Percentiles rank a stretch among this genome's conserved stretches.
phyloP scores from a whole-genome alignment of 768 basidiomycete species.

The Suillus bovinus region DNA sequence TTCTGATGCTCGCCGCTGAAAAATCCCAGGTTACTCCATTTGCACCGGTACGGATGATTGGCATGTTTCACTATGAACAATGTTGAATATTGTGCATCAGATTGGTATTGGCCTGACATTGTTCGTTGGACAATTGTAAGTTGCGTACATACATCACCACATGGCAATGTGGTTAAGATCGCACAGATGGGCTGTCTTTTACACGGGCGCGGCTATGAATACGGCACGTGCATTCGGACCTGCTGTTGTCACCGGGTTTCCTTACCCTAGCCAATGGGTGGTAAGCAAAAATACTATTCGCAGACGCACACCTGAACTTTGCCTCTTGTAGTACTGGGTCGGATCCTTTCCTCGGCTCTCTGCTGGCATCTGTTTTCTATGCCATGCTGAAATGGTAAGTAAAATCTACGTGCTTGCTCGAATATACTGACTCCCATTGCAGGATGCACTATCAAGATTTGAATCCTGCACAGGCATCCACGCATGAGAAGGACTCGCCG shows the following conservation, averaged over 20 bases:
- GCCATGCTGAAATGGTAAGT: constrained; percentile 52
- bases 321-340: constrained; percentile 57
- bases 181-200: constrained; percentile 55
- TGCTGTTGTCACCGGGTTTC: constrained; percentile 64
- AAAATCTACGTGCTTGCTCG: constrained; percentile 2
- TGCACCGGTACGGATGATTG: constrained; percentile 50
- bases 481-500: constrained; percentile 28
- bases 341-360: constrained; percentile 67
- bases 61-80: background rate
- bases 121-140: constrained; percentile 62
- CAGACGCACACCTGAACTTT: background rate
- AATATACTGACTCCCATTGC: constrained; percentile 6
- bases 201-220: constrained; percentile 69
- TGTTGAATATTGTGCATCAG: constrained; percentile 32
- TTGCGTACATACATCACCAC: constrained; percentile 2
- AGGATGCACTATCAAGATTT: constrained; percentile 31
- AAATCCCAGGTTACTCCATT: constrained; percentile 67
- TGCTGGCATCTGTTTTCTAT: constrained; percentile 62
- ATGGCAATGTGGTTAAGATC: background rate
- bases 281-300: constrained; percentile 37
- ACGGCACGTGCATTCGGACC: constrained; percentile 72
- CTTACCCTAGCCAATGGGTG: constrained; percentile 56
- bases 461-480: constrained; percentile 33
- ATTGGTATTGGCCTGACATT: constrained; percentile 67
- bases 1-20: constrained; percentile 75